A percentile compares a stretch with the other conserved stretches of the same genome.
phyloP scores from a whole-genome alignment of 2,329 filamentous ascomycete genomes.

The Trichoderma aggressivum region DNA sequence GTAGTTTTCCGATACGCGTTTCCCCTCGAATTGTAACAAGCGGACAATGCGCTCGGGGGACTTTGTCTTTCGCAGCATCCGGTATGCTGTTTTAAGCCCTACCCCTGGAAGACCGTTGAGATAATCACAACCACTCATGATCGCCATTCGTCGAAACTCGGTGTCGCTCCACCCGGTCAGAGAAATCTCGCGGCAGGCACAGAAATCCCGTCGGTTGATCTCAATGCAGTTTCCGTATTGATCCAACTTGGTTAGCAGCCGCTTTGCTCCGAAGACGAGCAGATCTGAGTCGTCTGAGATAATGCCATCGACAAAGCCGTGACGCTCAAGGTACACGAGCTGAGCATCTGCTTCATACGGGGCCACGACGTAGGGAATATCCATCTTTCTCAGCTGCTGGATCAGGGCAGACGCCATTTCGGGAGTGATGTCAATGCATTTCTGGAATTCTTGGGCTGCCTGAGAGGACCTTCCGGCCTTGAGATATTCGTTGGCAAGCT shows the following conservation, averaged over 20 bases:
- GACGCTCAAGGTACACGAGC: constrained; percentile 85
- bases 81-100: constrained; percentile 90
- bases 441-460: constrained; percentile 84
- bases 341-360: constrained; percentile 98
- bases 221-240: constrained; percentile 91
- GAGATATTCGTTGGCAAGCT: constrained; percentile 72
- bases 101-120: constrained; percentile 79
- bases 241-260: constrained; percentile 88
- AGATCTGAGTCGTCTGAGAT: constrained; percentile 96
- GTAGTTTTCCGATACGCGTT: constrained; percentile 80
- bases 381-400: constrained; percentile 78
- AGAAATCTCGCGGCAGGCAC: constrained; percentile 81
- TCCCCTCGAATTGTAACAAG: constrained; percentile 84
- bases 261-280: constrained; percentile 88
- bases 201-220: constrained; percentile 85
- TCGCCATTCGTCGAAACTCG: constrained; percentile 93
- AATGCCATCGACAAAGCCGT: constrained; percentile 81
- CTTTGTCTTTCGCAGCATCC: constrained; percentile 86
- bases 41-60: constrained; percentile 77
- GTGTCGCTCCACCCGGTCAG: constrained; percentile 87
- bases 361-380: constrained; percentile 84
- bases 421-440: constrained; percentile 91
- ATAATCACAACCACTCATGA: constrained; percentile 95
- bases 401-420: constrained; percentile 92
- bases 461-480: constrained; percentile 76